A percentile compares a stretch with the other conserved stretches of the same genome.
Conservation (phyloP, 257 asterid species). For the Leonotis leonurus region DNA sequence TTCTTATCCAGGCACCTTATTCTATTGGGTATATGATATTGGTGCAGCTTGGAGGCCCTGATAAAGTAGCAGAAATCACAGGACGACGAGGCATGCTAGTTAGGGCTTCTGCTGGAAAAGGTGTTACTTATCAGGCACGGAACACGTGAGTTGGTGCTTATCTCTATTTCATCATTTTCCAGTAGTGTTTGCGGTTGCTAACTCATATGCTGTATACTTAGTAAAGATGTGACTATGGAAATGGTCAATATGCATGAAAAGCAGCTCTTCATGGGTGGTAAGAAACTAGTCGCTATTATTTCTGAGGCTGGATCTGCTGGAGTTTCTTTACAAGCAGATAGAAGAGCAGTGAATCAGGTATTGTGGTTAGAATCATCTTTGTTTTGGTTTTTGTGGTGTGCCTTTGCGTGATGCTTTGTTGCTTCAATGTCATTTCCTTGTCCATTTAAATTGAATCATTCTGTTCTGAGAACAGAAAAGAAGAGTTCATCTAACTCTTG, state of each 20-base stretch:
- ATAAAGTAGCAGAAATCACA: slow-evolving; percentile 90
- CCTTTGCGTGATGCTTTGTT: slow-evolving; percentile 8
- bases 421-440: slow-evolving; percentile 12
- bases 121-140: slow-evolving; percentile 92
- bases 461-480: slow-evolving; percentile 60
- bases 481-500: slow-evolving; percentile 93
- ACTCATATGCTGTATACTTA: slow-evolving; percentile 24
- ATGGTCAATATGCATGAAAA: slow-evolving; percentile 99
- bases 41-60: slow-evolving; percentile 94
- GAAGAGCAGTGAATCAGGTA: slow-evolving; percentile 93
- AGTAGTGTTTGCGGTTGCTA: slow-evolving; percentile 18
- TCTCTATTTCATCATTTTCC: slow-evolving; percentile 4
- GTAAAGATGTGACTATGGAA: slow-evolving; percentile 96
- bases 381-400: slow-evolving; percentile 1
- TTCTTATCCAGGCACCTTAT: not conserved
- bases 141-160: slow-evolving; percentile 73
- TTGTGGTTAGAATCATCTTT: slow-evolving; percentile 2
- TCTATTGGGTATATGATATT: slow-evolving; percentile 17
- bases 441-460: slow-evolving; percentile 17
- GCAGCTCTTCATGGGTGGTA: slow-evolving; percentile 89
- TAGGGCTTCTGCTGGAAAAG: slow-evolving; percentile 84
- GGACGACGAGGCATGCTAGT: slow-evolving; percentile 98
- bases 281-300: slow-evolving; percentile 83
- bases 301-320: slow-evolving; percentile 99
- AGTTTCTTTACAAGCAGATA: slow-evolving; percentile 99